Base-by-base conservation (phyloP, 306 rosid genomes). In the Prunus mume region DNA sequence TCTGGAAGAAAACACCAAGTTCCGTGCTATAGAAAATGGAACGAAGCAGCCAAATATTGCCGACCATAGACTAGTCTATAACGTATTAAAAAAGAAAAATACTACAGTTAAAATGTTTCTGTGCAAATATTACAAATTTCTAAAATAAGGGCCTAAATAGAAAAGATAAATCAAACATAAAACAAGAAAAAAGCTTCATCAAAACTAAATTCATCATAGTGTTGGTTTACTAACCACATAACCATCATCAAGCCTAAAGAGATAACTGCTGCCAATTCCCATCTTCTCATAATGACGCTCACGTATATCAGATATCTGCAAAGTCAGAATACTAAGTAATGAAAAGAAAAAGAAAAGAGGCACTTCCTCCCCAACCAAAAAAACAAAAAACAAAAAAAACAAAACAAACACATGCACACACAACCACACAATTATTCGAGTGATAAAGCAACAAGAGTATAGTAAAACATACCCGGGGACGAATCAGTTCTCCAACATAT, bases 231-330 rank as follows among this genome's bases (percentile, higher is more conserved):
- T 87, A 69, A 95, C 99, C 99, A 95, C 99, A 79, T 89, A 87
- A 78, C 96, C 99, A 86, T 95, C 97, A 82, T 95, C 97, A 76
- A 95, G 93, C 80, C 97, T 89, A 84, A 95, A 95, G 65, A 95
- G 96, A 85, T 95, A 95, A 77, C 99, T 95, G 91, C 97, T 91
- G 66, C 99, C 99, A 73, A 95, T 95, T 85, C 97, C 99, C 88
- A 86, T 90, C 91, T 85, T 95, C 87, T 95, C 97, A 18, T 95
- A 92, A 12, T 86, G 96, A 30, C 90, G 88, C 81, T 95, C 99
- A 4, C 97, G 94, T 79, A 92, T 92, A 82, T 95, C 99, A 61
- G 99, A 95, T 84, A 95, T 92, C 99, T 95, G 90, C 7, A 54
- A 80, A 68, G 38, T n/a, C 70, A 56, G 68, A 79, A 67, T 62